These are phyloP conservation scores for Nakazawaea molendinolei DNA, from an alignment of 805 yeast genomes.

Conservation along the genomic window DNA sequence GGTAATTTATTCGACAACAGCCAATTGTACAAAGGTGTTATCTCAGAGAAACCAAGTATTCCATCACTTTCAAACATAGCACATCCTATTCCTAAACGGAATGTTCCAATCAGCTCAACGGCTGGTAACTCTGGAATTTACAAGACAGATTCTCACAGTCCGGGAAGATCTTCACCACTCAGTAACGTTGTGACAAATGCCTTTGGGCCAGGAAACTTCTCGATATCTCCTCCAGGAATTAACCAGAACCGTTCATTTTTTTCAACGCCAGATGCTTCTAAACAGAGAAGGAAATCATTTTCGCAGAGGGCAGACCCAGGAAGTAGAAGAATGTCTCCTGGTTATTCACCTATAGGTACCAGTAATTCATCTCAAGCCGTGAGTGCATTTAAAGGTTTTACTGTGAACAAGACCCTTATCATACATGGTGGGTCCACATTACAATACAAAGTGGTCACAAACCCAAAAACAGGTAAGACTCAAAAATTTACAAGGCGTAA, in stretches of 20 bases:
- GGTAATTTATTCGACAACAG: slow-evolving; percentile 10
- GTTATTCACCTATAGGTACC: too few relatives aligned
- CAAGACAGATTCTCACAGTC: background rate
- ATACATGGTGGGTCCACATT: slow-evolving; percentile 27
- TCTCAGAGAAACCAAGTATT: too few relatives aligned
- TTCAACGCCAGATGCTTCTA: background rate
- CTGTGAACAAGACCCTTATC: slow-evolving; percentile 18
- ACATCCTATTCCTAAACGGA: slow-evolving; percentile 3
- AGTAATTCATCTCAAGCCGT: too few relatives aligned
- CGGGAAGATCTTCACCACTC: slow-evolving; percentile 3
- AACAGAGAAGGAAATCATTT: background rate
- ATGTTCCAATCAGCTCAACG: background rate
- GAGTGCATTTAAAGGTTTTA: too few relatives aligned
- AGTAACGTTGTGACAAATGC: slow-evolving; percentile 2
- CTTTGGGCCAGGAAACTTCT: slow-evolving; percentile 1
- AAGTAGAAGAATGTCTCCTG: too few relatives aligned
- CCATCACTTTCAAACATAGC: background rate
- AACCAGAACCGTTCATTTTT: background rate
- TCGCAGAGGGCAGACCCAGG: background rate
- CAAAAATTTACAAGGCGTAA: slow-evolving; percentile 17
- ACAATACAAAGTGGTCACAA: slow-evolving; percentile 17
- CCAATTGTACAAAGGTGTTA: slow-evolving; percentile 4
- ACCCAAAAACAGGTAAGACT: slow-evolving; percentile 15
- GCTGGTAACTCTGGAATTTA: too few relatives aligned
- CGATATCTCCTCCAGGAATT: slow-evolving; percentile 2